phyloP scores from a whole-genome alignment of 2,329 filamentous ascomycete genomes.

The Trichoderma cornu-damae region DNA sequence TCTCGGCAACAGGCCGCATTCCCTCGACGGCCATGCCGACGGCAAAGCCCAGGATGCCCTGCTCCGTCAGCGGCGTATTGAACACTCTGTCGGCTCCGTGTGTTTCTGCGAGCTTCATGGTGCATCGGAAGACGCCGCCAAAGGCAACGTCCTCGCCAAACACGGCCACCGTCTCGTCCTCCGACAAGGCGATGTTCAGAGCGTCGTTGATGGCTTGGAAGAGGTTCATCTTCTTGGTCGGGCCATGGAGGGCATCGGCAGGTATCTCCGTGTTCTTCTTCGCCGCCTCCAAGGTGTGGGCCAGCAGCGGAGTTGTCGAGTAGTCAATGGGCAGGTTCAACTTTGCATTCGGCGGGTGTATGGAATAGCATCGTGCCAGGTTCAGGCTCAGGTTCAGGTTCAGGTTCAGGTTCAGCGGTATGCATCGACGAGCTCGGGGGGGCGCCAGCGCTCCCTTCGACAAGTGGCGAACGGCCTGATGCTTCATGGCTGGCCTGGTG shows the following conservation, averaged over 20 bases:
- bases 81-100: slow-evolving; percentile 88
- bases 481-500: slow-evolving; percentile 29
- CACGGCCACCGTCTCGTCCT: slow-evolving; percentile 79
- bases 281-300: slow-evolving; percentile 70
- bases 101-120: slow-evolving; percentile 81
- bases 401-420: slow-evolving; percentile 22
- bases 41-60: slow-evolving; percentile 90
- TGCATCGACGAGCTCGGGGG: slow-evolving; percentile 20
- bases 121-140: slow-evolving; percentile 92
- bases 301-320: slow-evolving; percentile 70
- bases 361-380: slow-evolving; percentile 43
- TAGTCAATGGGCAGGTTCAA: slow-evolving; percentile 90
- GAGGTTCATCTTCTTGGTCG: slow-evolving; percentile 83
- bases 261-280: slow-evolving; percentile 69
- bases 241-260: slow-evolving; percentile 56
- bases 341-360: slow-evolving; percentile 53
- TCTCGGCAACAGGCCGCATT: slow-evolving; percentile 88
- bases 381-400: slow-evolving; percentile 23
- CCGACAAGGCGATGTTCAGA: slow-evolving; percentile 71
- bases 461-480: slow-evolving; percentile 30
- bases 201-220: slow-evolving; percentile 93
- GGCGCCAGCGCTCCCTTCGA: slow-evolving; percentile 27
- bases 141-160: slow-evolving; percentile 98
- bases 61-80: slow-evolving; percentile 91
- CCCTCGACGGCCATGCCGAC: slow-evolving; percentile 87